A percentile compares a stretch with the other conserved stretches of the same genome.
Evolutionary conservation across 2,329 filamentous ascomycete species (phyloP).

Genomic region (Ascochyta pisi): DNA sequence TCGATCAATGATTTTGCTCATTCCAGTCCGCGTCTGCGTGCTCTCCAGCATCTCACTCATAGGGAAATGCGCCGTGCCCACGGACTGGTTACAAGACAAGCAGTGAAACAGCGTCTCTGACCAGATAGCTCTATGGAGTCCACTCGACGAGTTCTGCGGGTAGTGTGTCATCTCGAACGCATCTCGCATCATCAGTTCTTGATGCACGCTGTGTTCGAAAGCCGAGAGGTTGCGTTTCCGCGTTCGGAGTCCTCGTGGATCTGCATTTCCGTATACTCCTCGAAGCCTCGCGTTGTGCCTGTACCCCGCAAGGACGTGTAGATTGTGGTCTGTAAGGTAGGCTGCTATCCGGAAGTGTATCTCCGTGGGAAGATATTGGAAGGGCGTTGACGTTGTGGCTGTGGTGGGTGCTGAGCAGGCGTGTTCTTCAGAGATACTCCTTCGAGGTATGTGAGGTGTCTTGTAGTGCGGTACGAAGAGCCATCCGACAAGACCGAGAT

Average conservation of each 20-base stretch:
- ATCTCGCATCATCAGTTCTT: background rate
- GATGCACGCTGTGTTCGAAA: background rate
- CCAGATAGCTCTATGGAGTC: background rate
- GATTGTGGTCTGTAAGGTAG: background rate
- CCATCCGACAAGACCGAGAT: background rate
- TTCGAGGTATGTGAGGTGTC: background rate
- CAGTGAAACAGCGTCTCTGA: background rate
- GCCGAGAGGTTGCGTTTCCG: background rate
- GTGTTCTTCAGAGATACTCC: background rate
- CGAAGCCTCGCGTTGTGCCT: background rate
- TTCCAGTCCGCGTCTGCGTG: background rate
- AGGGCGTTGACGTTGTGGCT: background rate
- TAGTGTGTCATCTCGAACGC: background rate
- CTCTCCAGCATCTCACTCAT: background rate
- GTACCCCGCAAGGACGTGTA: background rate
- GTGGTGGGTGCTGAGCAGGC: no score
- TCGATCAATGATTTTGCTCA: constrained; percentile 1
- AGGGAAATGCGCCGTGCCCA: background rate
- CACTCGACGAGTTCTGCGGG: background rate
- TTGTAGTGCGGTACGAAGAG: background rate
- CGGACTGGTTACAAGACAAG: background rate
- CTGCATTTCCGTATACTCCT: background rate
- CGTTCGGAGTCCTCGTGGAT: background rate
- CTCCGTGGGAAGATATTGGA: background rate
- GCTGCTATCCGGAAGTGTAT: constrained; percentile 4